Conservation (phyloP, 2,329 filamentous ascomycete species). For the Catunica adiposa region DNA sequence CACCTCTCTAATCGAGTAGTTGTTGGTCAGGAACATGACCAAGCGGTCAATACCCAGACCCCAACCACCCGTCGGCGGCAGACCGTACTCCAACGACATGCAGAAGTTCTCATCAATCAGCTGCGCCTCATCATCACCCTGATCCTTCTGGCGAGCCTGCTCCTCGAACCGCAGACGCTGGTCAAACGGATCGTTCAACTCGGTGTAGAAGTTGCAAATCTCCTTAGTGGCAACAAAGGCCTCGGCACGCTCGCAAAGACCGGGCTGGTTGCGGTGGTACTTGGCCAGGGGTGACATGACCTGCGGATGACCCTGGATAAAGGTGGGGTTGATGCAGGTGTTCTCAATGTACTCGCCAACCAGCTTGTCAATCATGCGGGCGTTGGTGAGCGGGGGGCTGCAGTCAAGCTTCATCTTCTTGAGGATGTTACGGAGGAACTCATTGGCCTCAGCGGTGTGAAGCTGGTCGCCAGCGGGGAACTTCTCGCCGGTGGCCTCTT, state of each 20-base stretch:
- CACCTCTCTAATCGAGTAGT: conserved; percentile 89
- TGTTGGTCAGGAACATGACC: conserved; percentile 90
- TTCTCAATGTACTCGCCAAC: conserved; percentile 91
- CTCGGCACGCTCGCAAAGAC: conserved; percentile 92
- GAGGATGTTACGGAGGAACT: conserved; percentile 69
- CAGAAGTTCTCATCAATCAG: conserved; percentile 93
- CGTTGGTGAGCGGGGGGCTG: conserved; percentile 76
- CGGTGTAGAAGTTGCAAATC: conserved; percentile 81
- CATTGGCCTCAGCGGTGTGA: conserved; percentile 75
- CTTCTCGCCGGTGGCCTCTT: conserved; percentile 78
- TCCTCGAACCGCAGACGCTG: conserved; percentile 76
- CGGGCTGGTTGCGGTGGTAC: conserved; percentile 59
- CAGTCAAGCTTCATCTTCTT: conserved; percentile 87
- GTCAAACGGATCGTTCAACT: conserved; percentile 85
- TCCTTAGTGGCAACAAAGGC: conserved; percentile 68
- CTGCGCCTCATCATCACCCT: conserved; percentile 95
- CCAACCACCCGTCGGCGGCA: conserved; percentile 91
- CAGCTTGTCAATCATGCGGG: conserved; percentile 91
- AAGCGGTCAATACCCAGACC: conserved; percentile 90
- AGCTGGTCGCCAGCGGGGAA: conserved; percentile 82
- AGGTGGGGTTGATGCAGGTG: conserved; percentile 82
- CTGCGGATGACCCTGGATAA: conserved; percentile 64
- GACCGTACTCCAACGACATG: conserved; percentile 69
- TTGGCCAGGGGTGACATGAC: conserved; percentile 63
- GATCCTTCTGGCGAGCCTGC: conserved; percentile 87